A percentile compares a stretch with the other conserved stretches of the same genome.
These are phyloP conservation scores for Chrysanthemum makinoi DNA, from an alignment of 129 eudicot genomes.

Conservation along the genomic window DNA sequence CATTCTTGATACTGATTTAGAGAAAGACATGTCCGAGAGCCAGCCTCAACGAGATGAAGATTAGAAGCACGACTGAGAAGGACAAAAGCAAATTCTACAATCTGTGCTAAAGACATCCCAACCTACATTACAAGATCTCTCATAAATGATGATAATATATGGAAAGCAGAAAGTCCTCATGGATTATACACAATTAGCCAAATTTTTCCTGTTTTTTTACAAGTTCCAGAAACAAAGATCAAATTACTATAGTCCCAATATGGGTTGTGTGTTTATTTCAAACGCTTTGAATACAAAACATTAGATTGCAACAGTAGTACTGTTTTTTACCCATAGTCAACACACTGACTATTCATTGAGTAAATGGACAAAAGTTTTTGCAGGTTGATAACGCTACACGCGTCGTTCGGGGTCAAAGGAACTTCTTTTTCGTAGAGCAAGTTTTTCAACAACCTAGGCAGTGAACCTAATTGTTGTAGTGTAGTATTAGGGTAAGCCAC, in stretches of 20 bases:
- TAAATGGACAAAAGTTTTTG: too few species aligned
- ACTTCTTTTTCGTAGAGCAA: too few species aligned
- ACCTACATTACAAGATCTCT: constrained; percentile 47
- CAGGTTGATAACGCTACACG: too few species aligned
- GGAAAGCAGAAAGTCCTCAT: neutral
- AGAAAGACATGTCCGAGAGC: constrained; percentile 14
- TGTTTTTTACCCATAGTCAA: too few species aligned
- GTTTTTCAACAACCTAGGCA: too few species aligned
- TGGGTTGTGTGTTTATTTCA: neutral
- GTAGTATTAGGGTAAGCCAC: too few species aligned
- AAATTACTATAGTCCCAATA: neutral
- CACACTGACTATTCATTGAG: too few species aligned
- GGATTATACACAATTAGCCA: neutral
- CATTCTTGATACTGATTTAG: neutral
- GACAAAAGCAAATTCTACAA: constrained; percentile 97
- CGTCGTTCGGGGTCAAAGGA: too few species aligned
- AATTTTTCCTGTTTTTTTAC: neutral
- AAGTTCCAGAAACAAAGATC: neutral
- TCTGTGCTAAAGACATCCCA: constrained; percentile 98
- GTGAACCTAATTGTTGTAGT: too few species aligned
- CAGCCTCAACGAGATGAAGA: constrained; percentile 96
- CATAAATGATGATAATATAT: neutral
- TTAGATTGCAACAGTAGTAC: too few species aligned
- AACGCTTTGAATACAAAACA: too few species aligned
- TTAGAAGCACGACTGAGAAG: constrained; percentile 98